Base-by-base conservation (phyloP, 805 yeast genomes). In the Yamadazyma philogaea region DNA sequence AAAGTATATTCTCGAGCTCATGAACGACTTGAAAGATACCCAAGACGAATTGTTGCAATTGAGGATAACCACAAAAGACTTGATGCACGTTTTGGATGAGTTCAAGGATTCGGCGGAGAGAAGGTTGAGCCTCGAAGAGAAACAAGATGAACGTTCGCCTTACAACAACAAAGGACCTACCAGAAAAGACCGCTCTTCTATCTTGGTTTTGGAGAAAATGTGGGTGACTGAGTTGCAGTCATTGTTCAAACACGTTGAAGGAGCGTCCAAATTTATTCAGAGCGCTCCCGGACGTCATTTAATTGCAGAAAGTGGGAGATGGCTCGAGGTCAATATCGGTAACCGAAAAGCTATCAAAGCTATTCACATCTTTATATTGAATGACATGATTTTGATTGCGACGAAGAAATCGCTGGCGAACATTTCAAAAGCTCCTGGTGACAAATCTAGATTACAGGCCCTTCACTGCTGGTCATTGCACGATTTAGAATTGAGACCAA, bases 241-340 rank as follows among this genome's bases (percentile, higher is more conserved):
- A 7, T 64, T 89, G 39, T 88, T 83, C 60, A 80, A 80, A 51
- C 87, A 84, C 48, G 95, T 90, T 12, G 96, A 90, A 49, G 95
- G 96, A n/a, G 89, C 95, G 1, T 90, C 86, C 52, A 85, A 85
- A 54, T 78, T 75, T 46, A 70, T 89, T 30, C 84, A 88, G 16
- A 79, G 86, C 1, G 60, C 77, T 6, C 87, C 90, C 0, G 93
- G 90, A 3, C 74, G 96, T 38, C 96, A 88, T 60, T 77, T 89
- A 2, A 64, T 87, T 15, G 76, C 81, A 7, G 93, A 89, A 53
- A 80, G 88, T 57, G 84, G 84, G 2, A 75, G 89, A 37, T 90
- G 96, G 96, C 79, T 76, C 44, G 96, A 89, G 61, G 66, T 90
- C 46, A 89, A 88, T 54, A 79, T 84, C 2, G 89, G 93, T 0